These are phyloP conservation scores for Triticum urartu DNA, from an alignment of 176 grass and related monocot species.

Conservation along the genomic window DNA sequence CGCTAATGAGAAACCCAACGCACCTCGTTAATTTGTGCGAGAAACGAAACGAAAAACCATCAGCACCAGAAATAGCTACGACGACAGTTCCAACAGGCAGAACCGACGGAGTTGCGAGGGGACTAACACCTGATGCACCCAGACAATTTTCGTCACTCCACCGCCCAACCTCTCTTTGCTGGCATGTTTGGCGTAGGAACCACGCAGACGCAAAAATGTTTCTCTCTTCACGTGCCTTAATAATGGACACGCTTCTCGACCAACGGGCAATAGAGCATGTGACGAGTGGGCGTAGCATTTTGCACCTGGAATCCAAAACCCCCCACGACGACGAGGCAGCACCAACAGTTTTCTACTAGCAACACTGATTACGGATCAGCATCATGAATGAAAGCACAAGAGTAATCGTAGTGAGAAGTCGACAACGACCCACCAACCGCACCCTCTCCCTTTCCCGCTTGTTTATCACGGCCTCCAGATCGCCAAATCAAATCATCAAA, in stretches of 20 bases:
- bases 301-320: neutral
- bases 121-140: no score
- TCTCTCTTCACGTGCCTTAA: neutral
- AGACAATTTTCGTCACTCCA: no score
- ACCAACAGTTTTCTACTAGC: neutral
- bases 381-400: neutral
- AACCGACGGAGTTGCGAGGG: no score
- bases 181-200: no score
- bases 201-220: no score
- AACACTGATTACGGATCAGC: neutral
- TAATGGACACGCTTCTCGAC: neutral
- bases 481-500: neutral
- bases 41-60: no score
- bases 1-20: no score
- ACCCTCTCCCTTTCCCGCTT: neutral
- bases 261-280: neutral
- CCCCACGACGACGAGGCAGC: neutral
- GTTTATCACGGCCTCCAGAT: neutral
- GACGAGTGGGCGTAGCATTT: neutral
- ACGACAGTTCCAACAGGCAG: no score
- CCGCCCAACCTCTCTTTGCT: no score
- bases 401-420: neutral
- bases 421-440: slow-evolving; percentile 9
- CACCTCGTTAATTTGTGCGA: no score
- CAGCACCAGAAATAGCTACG: no score